A percentile compares a stretch with the other conserved stretches of the same genome.
Conservation (phyloP, 2,329 filamentous ascomycete species). For the Fusarium torreyae region DNA sequence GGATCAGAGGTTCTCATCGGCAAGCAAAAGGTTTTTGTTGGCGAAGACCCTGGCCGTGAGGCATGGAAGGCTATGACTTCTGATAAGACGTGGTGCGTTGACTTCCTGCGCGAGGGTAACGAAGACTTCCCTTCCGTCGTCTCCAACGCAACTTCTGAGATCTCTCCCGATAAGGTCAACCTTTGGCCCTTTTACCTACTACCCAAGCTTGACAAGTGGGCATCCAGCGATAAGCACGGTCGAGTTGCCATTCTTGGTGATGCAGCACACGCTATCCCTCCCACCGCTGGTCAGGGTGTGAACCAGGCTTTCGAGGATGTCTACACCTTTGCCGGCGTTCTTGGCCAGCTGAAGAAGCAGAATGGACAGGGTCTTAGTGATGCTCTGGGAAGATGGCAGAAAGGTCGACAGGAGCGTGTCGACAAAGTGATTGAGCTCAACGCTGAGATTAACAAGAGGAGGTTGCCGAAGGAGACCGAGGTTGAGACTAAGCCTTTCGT, state of each 20-base stretch:
- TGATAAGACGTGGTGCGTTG: conserved; percentile 58
- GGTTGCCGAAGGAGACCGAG: conserved; percentile 57
- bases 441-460: conserved; percentile 62
- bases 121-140: conserved; percentile 57
- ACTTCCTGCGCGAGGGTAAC: conserved; percentile 54
- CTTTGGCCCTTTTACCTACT: conserved; percentile 67
- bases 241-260: conserved; percentile 64
- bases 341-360: conserved; percentile 49
- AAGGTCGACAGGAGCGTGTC: conserved; percentile 63
- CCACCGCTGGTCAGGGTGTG: conserved; percentile 62
- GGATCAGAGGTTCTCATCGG: conserved; percentile 66
- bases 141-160: conserved; percentile 51
- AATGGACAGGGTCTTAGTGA: conserved; percentile 42
- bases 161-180: conserved; percentile 56
- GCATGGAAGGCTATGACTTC: conserved; percentile 60
- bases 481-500: conserved; percentile 52
- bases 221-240: conserved; percentile 49
- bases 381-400: conserved; percentile 59
- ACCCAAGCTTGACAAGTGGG: conserved; percentile 63
- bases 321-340: conserved; percentile 60
- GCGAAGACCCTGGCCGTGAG: conserved; percentile 55
- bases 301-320: conserved; percentile 67
- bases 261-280: conserved; percentile 65
- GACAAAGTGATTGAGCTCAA: conserved; percentile 65
- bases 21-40: conserved; percentile 56